Evolutionary conservation across 176 grass and related monocot species (phyloP), one percentile per base, ranked within the genome.

Genomic region (Ampelocalamus luodianensis): DNA sequence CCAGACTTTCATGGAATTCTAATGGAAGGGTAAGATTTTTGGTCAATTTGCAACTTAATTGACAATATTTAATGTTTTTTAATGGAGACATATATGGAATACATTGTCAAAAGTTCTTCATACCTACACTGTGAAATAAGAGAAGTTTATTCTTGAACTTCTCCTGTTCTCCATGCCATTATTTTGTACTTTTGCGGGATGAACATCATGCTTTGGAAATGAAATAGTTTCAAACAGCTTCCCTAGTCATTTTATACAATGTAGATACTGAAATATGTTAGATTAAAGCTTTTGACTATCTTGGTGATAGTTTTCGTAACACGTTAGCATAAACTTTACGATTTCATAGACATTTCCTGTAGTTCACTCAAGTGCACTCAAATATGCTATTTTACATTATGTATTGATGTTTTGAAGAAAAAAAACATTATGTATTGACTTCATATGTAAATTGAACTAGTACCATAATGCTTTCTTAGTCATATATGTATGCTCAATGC

Each of bases 401-500:
- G 59, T 36, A 36, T 64, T 64, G 68, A 64, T 44, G 42, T 44
- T 44, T 44, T 43, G 42, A 43, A 43, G 42, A 43, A 43, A 43
- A 43, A 29, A 29, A 44, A 51, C 20, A 79, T 42, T 40, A 42
- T 43, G 59, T n/a, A 23, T 64, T 51, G 68, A 65, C 15, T 63
- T 22, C 68, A 51, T 65, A 63, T 65, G 44, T 39, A 65, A 86
- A 77, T 68, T 63, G 42, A 78, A 80, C 68, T 34, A 23, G 22
- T 56, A 65, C 17, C 16, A 69, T 34, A 55, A 56, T 85, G 44
- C 10, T 65, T 74, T 55, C 11, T 65, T 80, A 29, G 53, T 62
- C 54, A 62, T 34, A 66, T 62, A 61, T 73, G 26, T 71, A 81
- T 76, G 39, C 27, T 82, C 62, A 82, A 69, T 39, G 62, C 42